Evolutionary conservation across 495 filamentous ascomycete genomes (phyloP).

Genomic region (Neurospora sp.): DNA sequence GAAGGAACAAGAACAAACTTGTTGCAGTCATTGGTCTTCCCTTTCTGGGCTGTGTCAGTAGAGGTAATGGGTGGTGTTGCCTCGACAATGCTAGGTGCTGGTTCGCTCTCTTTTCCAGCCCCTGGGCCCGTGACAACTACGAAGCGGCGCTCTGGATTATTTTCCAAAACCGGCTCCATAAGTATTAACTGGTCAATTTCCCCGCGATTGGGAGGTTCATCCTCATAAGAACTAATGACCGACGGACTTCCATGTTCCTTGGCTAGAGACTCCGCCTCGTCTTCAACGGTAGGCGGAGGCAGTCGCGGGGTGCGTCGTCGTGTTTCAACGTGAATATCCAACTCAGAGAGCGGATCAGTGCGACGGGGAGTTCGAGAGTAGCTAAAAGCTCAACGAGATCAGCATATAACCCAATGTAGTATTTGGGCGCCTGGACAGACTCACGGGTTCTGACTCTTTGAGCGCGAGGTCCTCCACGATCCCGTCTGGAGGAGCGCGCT

Average conservation of each 20-base stretch:
- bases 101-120: constrained; percentile 6
- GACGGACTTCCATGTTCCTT: constrained; percentile 28
- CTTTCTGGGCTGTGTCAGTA: neutral
- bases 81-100: neutral
- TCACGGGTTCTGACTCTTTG: constrained; percentile 31
- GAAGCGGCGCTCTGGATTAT: constrained; percentile 40
- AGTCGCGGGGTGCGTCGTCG: constrained; percentile 11
- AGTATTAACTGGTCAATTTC: constrained; percentile 34
- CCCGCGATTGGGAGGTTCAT: constrained; percentile 32
- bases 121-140: constrained; percentile 28
- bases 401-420: neutral
- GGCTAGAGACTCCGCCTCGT: constrained; percentile 34
- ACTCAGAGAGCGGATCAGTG: constrained; percentile 3
- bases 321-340: constrained; percentile 6
- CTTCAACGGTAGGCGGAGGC: constrained; percentile 35
- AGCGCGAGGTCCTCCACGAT: constrained; percentile 33
- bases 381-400: neutral
- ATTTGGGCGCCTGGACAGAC: constrained; percentile 3
- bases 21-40: constrained; percentile 33
- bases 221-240: constrained; percentile 16
- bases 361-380: neutral
- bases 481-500: constrained; percentile 28
- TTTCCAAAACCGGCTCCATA: constrained; percentile 28
- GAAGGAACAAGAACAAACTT: constrained; percentile 21
- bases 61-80: neutral